Evolutionary conservation across 2,329 filamentous ascomycete species (phyloP).

Genomic region (Graphilbum ipis-grandicollis): DNA sequence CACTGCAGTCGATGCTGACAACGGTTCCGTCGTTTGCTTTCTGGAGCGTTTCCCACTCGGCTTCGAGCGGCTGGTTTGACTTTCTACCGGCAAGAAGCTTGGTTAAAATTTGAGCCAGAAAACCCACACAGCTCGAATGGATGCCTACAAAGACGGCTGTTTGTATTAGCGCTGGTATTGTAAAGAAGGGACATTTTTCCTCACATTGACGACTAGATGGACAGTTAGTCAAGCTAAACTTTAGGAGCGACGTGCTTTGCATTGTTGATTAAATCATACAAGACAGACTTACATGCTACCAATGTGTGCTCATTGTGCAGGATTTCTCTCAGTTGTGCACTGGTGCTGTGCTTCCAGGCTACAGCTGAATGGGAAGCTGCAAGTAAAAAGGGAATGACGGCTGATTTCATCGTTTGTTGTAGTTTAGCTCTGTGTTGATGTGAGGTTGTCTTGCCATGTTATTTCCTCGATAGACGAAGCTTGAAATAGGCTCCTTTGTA

Average conservation of each 20-base stretch:
- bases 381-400: background rate
- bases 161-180: background rate
- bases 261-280: too few relatives aligned
- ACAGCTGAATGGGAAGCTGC: background rate
- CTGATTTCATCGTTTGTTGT: too few relatives aligned
- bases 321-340: conserved; percentile 2
- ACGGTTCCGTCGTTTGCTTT: conserved; percentile 10
- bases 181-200: background rate
- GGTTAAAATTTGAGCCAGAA: too few relatives aligned
- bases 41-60: conserved; percentile 17
- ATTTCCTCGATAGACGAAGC: too few relatives aligned
- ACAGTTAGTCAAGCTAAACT: too few relatives aligned
- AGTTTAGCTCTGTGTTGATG: too few relatives aligned
- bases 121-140: too few relatives aligned
- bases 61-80: conserved; percentile 16
- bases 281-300: conserved; percentile 19
- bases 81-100: too few relatives aligned
- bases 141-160: conserved; percentile 8
- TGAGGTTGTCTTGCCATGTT: too few relatives aligned
- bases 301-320: conserved; percentile 11
- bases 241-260: background rate
- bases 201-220: conserved; percentile 7
- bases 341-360: conserved; percentile 11
- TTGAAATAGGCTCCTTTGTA: too few relatives aligned
- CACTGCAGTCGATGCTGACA: conserved; percentile 23